These are phyloP conservation scores for Mallotus nudiflorus DNA, from an alignment of 345 rosid genomes.

Conservation along the genomic window DNA sequence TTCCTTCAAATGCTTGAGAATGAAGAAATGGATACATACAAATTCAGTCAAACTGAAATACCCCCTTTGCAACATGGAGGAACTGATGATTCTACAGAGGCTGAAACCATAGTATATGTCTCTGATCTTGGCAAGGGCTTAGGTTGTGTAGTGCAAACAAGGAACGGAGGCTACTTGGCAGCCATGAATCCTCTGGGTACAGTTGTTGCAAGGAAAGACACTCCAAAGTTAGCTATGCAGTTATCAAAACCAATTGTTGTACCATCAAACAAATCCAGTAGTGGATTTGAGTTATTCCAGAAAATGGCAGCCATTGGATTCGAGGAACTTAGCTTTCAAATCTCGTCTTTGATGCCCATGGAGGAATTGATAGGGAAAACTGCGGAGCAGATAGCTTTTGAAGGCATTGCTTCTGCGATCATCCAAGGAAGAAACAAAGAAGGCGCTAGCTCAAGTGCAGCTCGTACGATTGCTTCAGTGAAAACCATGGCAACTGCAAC, in stretches of 20 bases:
- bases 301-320: conserved; percentile 58
- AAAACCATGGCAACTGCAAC: conserved; percentile 72
- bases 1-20: conserved; percentile 85
- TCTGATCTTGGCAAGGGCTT: conserved; percentile 89
- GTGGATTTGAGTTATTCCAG: conserved; percentile 78
- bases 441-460: conserved; percentile 85
- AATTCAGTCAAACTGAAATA: conserved; percentile 43
- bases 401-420: conserved; percentile 92
- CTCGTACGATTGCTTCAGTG: conserved; percentile 72
- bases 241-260: conserved; percentile 75
- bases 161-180: conserved; percentile 86
- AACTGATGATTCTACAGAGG: conserved; percentile 39
- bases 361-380: conserved; percentile 90
- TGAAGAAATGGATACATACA: conserved; percentile 46
- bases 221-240: conserved; percentile 92
- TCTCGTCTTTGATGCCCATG: conserved; percentile 60
- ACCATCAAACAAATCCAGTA: conserved; percentile 30
- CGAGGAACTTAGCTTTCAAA: conserved; percentile 61
- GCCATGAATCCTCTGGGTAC: conserved; percentile 81
- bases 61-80: conserved; percentile 52
- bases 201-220: conserved; percentile 59
- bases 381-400: conserved; percentile 95
- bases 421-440: conserved; percentile 93
- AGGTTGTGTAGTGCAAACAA: conserved; percentile 84
- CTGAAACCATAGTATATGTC: conserved; percentile 56